Base-by-base conservation (phyloP, 2,329 filamentous ascomycete genomes). In the Aspergillus glaucus region DNA sequence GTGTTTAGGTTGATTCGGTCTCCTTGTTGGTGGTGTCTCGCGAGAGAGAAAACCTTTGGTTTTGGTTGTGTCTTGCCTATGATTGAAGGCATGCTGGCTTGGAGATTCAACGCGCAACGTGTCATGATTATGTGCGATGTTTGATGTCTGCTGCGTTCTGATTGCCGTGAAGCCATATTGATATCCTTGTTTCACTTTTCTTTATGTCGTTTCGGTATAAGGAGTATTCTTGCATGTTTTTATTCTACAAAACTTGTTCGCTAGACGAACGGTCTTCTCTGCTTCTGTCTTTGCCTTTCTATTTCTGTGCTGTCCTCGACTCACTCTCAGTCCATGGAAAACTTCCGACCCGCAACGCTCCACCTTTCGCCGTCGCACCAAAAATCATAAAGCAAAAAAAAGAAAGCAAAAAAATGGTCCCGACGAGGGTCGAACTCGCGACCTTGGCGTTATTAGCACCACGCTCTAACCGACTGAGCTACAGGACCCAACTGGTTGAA, bases 401-500 rank as follows among this genome's bases (percentile, higher is more conserved):
- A 36, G 4, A 36, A 3, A 2, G 9, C 14, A 12, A 41, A 46
- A 46, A 39, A 32, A 41, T 51, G 50, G 50, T 51, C 50, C 46
- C 50, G 30, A 51, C 49, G 49, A 51, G 49, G 49, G 49, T 51
- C 49, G 49, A 51, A 51, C 49, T 51, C 49, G 49, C 50, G 50
- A 49, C 50, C 43, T 51, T 46, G 30, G 46, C 50, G 50, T 51
- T 51, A 51, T 51, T 51, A 51, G 50, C 50, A 51, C 46, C 30
- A 49, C 50, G 50, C 50, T 51, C 50, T 51, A 51, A 51, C 50
- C 50, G 30, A 51, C 50, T 51, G 50, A 51, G 47, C 50, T 51
- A 51, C 32, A 36, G 39, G 50, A 51, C 50, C 48, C 9, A 48
- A 10, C 52, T 41, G 6, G 10, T 22, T n/a, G 21, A n/a, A 36